Evolutionary conservation across 805 yeast species (phyloP).

Genomic region (Teunomyces aglyptinius): DNA sequence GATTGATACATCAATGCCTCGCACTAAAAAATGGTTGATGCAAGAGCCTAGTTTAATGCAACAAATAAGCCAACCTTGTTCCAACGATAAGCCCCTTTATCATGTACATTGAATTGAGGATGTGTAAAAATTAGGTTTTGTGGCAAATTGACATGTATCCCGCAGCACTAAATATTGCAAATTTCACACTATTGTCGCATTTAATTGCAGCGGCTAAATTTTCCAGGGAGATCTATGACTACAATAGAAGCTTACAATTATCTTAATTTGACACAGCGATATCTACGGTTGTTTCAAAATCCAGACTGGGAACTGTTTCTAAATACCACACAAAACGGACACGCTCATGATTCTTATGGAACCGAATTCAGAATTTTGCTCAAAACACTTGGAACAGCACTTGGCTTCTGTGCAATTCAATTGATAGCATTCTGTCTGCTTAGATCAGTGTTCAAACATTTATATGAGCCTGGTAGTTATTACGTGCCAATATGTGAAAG

Average conservation of each 20-base stretch:
- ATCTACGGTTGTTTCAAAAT: conserved; percentile 29
- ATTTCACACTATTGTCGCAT: not conserved
- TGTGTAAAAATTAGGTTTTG: no score
- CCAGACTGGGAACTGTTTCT: conserved; percentile 38
- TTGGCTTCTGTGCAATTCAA: conserved; percentile 54
- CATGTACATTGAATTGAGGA: no score
- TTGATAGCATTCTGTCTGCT: conserved; percentile 39
- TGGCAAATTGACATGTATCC: not conserved
- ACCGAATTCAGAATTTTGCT: conserved; percentile 55
- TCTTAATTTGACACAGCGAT: conserved; percentile 24
- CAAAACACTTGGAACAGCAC: conserved; percentile 54
- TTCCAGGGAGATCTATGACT: conserved; percentile 4
- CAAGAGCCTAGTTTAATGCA: no score
- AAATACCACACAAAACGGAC: conserved; percentile 54
- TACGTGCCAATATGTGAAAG: conserved; percentile 41
- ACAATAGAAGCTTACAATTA: conserved; percentile 18
- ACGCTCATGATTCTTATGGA: conserved; percentile 59
- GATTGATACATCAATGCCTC: no score
- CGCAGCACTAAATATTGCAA: not conserved
- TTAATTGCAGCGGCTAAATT: conserved; percentile 4
- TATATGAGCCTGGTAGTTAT: conserved; percentile 57
- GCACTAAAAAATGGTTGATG: no score
- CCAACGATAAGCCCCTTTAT: no score
- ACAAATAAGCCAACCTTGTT: no score
- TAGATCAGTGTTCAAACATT: conserved; percentile 24